Percentiles rank a stretch among this genome's conserved stretches.
Conservation (phyloP, 2,329 filamentous ascomycete species). For the Metarhizium album region DNA sequence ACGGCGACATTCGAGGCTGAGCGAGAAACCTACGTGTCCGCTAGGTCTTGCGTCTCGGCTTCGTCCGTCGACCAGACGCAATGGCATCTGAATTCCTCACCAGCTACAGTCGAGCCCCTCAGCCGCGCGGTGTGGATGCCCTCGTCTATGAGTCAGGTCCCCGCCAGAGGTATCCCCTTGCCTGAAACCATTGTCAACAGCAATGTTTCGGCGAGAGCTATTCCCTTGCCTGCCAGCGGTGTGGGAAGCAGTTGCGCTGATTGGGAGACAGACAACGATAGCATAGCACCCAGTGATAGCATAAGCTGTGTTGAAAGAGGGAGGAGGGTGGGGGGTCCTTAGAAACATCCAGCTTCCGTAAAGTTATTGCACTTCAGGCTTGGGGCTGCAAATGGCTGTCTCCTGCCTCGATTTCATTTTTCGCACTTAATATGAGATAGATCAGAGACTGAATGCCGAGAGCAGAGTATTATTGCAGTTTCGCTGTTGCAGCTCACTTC, state of each 20-base stretch:
- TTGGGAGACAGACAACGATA: slow-evolving; percentile 39
- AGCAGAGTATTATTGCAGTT: no score
- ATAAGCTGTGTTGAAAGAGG: slow-evolving; percentile 47
- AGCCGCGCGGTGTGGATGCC: not conserved
- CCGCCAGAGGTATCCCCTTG: slow-evolving; percentile 20
- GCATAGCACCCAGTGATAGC: slow-evolving; percentile 49
- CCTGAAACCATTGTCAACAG: slow-evolving; percentile 9
- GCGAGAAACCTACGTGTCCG: slow-evolving; percentile 1
- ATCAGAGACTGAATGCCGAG: no score
- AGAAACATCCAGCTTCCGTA: not conserved
- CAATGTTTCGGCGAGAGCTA: slow-evolving; percentile 21
- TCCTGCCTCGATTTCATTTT: not conserved
- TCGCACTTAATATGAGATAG: no score
- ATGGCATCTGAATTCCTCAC: not conserved
- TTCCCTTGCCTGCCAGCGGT: slow-evolving; percentile 30
- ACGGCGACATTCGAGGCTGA: not conserved
- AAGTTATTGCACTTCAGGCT: not conserved
- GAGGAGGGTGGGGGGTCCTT: slow-evolving; percentile 11
- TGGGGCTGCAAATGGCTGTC: not conserved
- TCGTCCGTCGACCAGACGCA: not conserved
- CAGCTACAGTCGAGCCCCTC: not conserved
- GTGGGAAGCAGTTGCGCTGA: slow-evolving; percentile 29
- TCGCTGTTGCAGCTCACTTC: no score
- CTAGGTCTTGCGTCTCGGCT: not conserved
- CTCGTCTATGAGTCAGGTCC: not conserved